Conservation (phyloP, 2,329 filamentous ascomycete genomes). For the Botryotinia calthae region DNA sequence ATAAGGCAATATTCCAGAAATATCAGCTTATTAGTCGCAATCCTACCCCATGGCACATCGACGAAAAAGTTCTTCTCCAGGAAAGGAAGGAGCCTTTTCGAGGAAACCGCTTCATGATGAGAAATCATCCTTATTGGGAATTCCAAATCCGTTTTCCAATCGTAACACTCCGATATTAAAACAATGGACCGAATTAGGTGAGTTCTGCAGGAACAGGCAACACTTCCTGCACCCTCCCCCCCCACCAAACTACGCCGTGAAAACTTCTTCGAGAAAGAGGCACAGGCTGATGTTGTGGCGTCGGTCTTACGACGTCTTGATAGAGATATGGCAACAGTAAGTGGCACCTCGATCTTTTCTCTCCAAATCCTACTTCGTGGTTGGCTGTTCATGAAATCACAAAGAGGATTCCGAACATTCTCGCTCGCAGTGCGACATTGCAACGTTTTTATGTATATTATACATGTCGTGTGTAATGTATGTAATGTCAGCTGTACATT, state of each 20-base stretch:
- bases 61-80: slow-evolving; percentile 4
- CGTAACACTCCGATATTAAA: background rate
- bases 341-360: background rate
- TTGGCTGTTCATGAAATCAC: background rate
- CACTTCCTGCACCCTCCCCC: background rate
- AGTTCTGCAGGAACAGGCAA: slow-evolving; percentile 11
- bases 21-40: background rate
- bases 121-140: background rate
- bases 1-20: background rate
- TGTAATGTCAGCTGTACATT: slow-evolving; percentile 16
- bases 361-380: background rate
- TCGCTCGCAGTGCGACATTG: background rate
- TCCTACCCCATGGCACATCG: background rate
- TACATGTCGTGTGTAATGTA: background rate
- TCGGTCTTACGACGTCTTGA: slow-evolving; percentile 16
- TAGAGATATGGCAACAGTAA: slow-evolving; percentile 30
- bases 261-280: background rate
- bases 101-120: background rate
- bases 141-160: background rate
- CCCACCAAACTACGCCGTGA: background rate
- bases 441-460: slow-evolving; percentile 4
- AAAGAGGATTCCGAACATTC: background rate
- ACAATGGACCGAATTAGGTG: background rate
- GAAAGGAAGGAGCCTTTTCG: slow-evolving; percentile 6
- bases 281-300: slow-evolving; percentile 20